Evolutionary conservation across 257 asterid species (phyloP).

Genomic region (Paraleonurus japonicus): DNA sequence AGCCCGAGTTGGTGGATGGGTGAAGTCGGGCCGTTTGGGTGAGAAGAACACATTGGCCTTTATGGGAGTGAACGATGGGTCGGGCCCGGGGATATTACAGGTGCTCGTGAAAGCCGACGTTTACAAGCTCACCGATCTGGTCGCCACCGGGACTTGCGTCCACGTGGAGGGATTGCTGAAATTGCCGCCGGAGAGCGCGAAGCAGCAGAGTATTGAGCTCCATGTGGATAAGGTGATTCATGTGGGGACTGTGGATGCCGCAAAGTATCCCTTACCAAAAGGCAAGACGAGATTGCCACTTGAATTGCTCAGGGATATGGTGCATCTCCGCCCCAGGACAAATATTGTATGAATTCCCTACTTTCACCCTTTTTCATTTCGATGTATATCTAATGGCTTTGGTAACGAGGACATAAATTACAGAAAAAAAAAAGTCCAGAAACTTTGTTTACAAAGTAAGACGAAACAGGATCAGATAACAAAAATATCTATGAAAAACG

Average conservation of each 20-base stretch:
- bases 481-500: neutral
- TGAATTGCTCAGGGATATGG: conserved; percentile 71
- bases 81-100: conserved; percentile 77
- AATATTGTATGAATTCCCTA: conserved; percentile 51
- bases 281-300: conserved; percentile 66
- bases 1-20: conserved; percentile 87
- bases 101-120: conserved; percentile 64
- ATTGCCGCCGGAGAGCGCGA: conserved; percentile 68
- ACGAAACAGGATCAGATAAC: neutral
- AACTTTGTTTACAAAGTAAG: neutral
- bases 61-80: conserved; percentile 82
- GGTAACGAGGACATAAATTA: neutral
- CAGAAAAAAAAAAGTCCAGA: neutral
- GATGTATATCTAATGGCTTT: neutral
- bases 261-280: conserved; percentile 76
- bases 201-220: conserved; percentile 74
- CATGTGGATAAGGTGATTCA: conserved; percentile 58
- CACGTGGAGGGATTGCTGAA: conserved; percentile 74
- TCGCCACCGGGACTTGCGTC: conserved; percentile 76
- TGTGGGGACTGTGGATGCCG: conserved; percentile 85
- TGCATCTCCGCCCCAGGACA: conserved; percentile 91
- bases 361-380: neutral
- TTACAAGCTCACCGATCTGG: conserved; percentile 62
- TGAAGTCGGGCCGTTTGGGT: conserved; percentile 85
- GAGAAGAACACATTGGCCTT: conserved; percentile 83